Evolutionary conservation across 441 rosid species (phyloP), one percentile per base, ranked within the genome.

Genomic region (Biscutella laevigata): DNA sequence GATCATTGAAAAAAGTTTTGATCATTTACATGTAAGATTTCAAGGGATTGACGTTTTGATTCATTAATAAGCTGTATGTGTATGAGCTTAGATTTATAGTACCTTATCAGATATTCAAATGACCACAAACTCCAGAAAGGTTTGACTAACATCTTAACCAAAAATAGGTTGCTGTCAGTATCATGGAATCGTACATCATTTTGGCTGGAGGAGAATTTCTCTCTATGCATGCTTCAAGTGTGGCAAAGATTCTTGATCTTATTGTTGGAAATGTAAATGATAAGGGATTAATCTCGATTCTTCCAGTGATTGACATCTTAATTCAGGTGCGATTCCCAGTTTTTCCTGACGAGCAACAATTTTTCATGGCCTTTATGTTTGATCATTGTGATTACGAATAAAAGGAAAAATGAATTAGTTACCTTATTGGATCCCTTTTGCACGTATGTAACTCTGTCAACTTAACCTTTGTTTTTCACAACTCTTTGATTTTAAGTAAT

Each of bases 251-350:
- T 71, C 88, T 94, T 59, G 96, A 94, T 74, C 74, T 89, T 59
- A 76, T 94, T 59, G 87, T 94, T 41, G 99, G 91, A 72, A 94
- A 86, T 77, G 97, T 94, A 46, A 88, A 86, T 51, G 88, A 94
- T 65, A 74, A 64, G 61, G 99, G 99, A 41, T 73, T 94, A 57
- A 78, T 77, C 49, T 73, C 96, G 40, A 64, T 72, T 56, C 85
- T 89, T 67, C 99, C 99, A 29, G 83, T 89, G 67, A 74, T 94
- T 61, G 97, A 89, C 75, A 65, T 84, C 58, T 75, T 89, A 54
- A 71, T 94, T 61, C 96, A 89, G 99, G 99, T 86, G 71, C 29
- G 68, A 34, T 48, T 41, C 40, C 46, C 27, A 41, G 8, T 49
- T 41, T 56, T 11, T 48, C 42, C 32, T 8, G 27, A 26, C 45